These are phyloP conservation scores for Talaromyces albobiverticillius DNA, from an alignment of 2,329 filamentous ascomycete species.

Conservation along the genomic window DNA sequence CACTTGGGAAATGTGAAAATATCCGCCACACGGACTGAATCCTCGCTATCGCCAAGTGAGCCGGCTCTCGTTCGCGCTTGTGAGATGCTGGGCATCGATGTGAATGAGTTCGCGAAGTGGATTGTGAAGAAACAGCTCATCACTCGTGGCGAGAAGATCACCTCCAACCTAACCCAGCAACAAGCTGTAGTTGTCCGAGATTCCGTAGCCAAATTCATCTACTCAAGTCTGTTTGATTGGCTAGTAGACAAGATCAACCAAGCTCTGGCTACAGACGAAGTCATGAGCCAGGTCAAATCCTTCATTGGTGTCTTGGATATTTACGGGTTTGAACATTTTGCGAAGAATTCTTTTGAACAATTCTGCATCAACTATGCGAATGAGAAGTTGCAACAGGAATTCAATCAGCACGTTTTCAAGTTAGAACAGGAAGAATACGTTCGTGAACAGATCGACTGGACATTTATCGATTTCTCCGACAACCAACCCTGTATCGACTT, in stretches of 20 bases:
- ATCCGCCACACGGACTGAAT: constrained; percentile 82
- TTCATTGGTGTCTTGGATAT: constrained; percentile 99
- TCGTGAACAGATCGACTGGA: constrained; percentile 96
- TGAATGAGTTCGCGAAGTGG: constrained; percentile 88
- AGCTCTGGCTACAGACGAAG: constrained; percentile 83
- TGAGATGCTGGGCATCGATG: constrained; percentile 81
- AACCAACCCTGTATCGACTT: constrained; percentile 99
- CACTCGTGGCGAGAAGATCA: constrained; percentile 95
- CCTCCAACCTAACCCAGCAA: constrained; percentile 88
- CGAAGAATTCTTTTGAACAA: constrained; percentile 99
- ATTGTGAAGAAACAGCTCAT: constrained; percentile 98
- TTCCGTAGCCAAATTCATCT: constrained; percentile 97
- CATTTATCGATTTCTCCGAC: constrained; percentile 98
- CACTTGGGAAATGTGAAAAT: constrained; percentile 98
- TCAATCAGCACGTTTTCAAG: constrained; percentile 99
- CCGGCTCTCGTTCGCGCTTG: constrained; percentile 79
- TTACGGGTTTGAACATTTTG: constrained; percentile 98
- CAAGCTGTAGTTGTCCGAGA: constrained; percentile 93
- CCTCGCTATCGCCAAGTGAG: constrained; percentile 75
- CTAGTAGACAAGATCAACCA: constrained; percentile 95
- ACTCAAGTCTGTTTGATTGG: constrained; percentile 98
- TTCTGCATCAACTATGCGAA: constrained; percentile 99
- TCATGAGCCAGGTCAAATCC: constrained; percentile 74
- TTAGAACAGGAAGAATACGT: constrained; percentile 98
- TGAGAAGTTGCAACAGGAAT: constrained; percentile 97